Conservation (phyloP, 148 eudicot genomes). For the Chenopodium suecicum region DNA sequence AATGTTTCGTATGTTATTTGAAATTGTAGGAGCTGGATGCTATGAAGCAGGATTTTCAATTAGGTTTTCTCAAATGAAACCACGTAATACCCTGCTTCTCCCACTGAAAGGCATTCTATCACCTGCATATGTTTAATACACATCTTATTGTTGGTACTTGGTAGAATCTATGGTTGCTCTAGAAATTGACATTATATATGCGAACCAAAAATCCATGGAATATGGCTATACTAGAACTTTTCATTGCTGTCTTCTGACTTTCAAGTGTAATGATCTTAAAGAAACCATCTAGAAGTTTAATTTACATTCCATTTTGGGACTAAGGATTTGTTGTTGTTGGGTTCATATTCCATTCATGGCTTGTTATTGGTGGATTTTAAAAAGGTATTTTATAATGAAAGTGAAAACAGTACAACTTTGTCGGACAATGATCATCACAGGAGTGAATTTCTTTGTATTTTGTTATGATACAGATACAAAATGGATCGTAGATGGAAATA, state of each 20-base stretch:
- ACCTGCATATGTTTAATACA: background rate
- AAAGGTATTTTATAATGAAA: background rate
- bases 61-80: background rate
- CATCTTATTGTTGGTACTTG: background rate
- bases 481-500: constrained; percentile 54
- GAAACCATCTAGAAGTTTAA: background rate
- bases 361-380: background rate
- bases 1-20: too few species aligned
- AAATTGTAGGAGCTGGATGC: too few species aligned
- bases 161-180: background rate
- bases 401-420: background rate
- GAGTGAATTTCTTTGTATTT: constrained; percentile 6
- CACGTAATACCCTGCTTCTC: background rate
- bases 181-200: background rate
- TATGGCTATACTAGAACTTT: background rate
- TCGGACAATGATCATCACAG: background rate
- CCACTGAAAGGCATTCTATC: background rate
- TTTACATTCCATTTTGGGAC: too few species aligned
- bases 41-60: background rate
- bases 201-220: background rate
- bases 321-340: too few species aligned
- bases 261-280: background rate
- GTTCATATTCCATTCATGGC: background rate
- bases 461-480: constrained; percentile 29
- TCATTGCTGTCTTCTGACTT: background rate